Conservation (phyloP, 768 basidiomycete species). For the Kondoa malvinella region DNA sequence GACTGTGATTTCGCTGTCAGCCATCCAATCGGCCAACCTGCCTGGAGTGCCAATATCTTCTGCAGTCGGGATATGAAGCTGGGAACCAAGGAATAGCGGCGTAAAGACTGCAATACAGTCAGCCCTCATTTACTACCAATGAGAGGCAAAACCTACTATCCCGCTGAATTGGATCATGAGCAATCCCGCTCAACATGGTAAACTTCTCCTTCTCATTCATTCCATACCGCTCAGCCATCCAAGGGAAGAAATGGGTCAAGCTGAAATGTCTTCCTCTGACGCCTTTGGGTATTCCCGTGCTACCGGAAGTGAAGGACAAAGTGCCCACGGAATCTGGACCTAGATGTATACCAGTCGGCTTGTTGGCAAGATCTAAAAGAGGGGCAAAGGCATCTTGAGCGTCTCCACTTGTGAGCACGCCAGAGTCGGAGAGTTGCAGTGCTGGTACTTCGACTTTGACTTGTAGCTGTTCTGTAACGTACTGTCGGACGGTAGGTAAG, state of each 20-base stretch:
- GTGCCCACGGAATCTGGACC: conserved; percentile 95
- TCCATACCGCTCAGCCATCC: conserved; percentile 85
- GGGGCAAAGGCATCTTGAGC: conserved; percentile 37
- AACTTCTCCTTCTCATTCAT: conserved; percentile 61
- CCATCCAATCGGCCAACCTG: conserved; percentile 96
- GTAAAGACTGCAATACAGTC: conserved; percentile 66
- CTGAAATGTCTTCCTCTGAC: conserved; percentile 88
- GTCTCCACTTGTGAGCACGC: conserved; percentile 50
- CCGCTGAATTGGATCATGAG: conserved; percentile 95
- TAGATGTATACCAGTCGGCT: conserved; percentile 61
- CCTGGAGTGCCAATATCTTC: conserved; percentile 97
- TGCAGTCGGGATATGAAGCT: conserved; percentile 84
- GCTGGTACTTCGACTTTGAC: conserved; percentile 85
- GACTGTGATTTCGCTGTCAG: conserved; percentile 69
- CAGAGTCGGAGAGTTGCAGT: conserved; percentile 52
- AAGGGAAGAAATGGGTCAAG: conserved; percentile 97
- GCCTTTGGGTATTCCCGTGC: conserved; percentile 97
- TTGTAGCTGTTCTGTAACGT: conserved; percentile 55
- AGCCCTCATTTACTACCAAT: conserved; percentile 5
- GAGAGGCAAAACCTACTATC: conserved; percentile 54
- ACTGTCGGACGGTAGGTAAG: conserved; percentile 62
- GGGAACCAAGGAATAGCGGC: conserved; percentile 88
- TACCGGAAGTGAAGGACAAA: conserved; percentile 88
- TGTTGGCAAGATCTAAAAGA: conserved; percentile 48
- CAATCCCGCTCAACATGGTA: conserved; percentile 97